phyloP scores from a whole-genome alignment of 495 filamentous ascomycete genomes.

The Penicillium simplicissimum region DNA sequence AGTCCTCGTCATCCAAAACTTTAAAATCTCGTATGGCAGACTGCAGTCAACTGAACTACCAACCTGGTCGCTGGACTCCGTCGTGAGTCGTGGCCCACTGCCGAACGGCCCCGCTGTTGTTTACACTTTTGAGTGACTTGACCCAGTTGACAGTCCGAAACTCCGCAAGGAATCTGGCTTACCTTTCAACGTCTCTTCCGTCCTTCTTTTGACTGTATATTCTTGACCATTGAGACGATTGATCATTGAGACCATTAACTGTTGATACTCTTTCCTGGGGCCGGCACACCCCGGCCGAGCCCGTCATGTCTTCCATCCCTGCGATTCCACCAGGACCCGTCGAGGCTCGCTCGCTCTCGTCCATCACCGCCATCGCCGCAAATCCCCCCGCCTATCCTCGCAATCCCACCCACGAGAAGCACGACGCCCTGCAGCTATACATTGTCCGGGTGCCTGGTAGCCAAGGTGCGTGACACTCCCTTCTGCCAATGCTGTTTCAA shows the following conservation, averaged over 20 bases:
- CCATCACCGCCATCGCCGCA: conserved; percentile 75
- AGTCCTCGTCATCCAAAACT: conserved; percentile 2
- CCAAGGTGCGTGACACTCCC: conserved; percentile 59
- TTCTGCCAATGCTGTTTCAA: neutral
- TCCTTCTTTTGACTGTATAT: no score
- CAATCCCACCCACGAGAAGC: conserved; percentile 63
- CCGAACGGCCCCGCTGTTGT: conserved; percentile 9
- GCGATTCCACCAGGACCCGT: conserved; percentile 46
- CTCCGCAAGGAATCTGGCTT: conserved; percentile 1
- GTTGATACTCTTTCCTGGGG: conserved; percentile 1
- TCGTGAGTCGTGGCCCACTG: conserved; percentile 7
- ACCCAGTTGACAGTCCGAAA: neutral
- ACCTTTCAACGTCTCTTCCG: neutral
- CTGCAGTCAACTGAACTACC: conserved; percentile 4
- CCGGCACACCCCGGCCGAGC: conserved; percentile 32
- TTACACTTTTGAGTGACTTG: neutral
- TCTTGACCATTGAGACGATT: neutral
- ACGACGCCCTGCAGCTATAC: conserved; percentile 76
- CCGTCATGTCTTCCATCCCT: conserved; percentile 22
- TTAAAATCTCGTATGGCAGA: neutral
- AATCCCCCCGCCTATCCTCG: conserved; percentile 83
- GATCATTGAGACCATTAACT: neutral
- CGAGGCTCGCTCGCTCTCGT: conserved; percentile 80
- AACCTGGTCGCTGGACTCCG: neutral
- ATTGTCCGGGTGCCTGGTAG: conserved; percentile 91